Evolutionary conservation across 75 land plant species (phyloP), one percentile per base, ranked within the genome.

Genomic region (Pinus tabuliformis): DNA sequence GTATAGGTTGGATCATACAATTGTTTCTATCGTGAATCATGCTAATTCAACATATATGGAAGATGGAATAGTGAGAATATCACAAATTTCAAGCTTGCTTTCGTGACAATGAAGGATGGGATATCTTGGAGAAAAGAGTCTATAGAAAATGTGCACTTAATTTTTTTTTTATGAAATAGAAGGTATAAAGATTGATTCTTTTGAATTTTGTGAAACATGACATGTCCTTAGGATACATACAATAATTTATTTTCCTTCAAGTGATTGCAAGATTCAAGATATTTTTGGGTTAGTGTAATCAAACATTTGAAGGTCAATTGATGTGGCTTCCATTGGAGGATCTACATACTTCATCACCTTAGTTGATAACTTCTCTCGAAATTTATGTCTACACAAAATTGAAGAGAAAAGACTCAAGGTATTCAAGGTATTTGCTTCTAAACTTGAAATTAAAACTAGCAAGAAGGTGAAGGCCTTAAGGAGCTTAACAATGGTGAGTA

Each of bases 341-440:
- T 12, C 37, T 26, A 28, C 3, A 3, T 26, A 30, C 5, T 76
- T 76, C 18, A 36, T 61, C 28, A 20, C 66, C 5, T 76, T 62
- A 1, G n/a, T 61, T n/a, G 11, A 76, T 61, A 66, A 76, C 54
- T 76, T 36, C 26, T 59, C 77, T 15, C 62, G 77, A 17, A 76
- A 76, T 11, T n/a, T n/a, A n/a, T n/a, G n/a, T n/a, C n/a, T n/a
- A n/a, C n/a, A n/a, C n/a, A n/a, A n/a, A n/a, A n/a, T n/a, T n/a
- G n/a, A n/a, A n/a, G n/a, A n/a, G n/a, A n/a, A n/a, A n/a, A n/a
- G n/a, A n/a, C n/a, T n/a, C 9, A 58, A 7, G 3, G 49, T 30
- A 4, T 30, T 57, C 24, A 74, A 28, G 17, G 1, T 28, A 11
- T 74, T 74, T 74, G 6, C 24, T 15, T 17, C 37, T 54, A 12